Percentiles rank a stretch among this genome's conserved stretches.
Evolutionary conservation across 768 basidiomycete genomes (phyloP).

Genomic region (Tephrocybe sp.): DNA sequence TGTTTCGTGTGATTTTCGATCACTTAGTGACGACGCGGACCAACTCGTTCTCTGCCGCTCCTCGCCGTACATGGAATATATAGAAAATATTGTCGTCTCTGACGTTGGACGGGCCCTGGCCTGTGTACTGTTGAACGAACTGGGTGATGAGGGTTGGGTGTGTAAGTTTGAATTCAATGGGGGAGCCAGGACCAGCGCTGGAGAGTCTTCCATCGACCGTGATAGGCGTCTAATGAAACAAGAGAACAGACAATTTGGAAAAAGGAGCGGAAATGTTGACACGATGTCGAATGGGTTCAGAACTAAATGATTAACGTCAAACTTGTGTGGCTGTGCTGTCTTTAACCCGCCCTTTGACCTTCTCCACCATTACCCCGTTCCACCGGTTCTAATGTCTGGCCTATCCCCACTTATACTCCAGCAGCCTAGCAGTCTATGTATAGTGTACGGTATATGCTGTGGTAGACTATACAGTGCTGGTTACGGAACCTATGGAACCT

Average conservation of each 20-base stretch:
- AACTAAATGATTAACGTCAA: too few species aligned
- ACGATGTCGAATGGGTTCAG: too few species aligned
- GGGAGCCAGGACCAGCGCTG: slow-evolving; percentile 37
- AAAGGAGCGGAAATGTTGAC: background rate
- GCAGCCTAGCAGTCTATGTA: too few species aligned
- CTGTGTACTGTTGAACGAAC: slow-evolving; percentile 30
- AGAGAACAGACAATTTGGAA: slow-evolving; percentile 1
- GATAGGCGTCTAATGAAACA: slow-evolving; percentile 2
- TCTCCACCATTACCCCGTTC: too few species aligned
- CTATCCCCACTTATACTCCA: too few species aligned
- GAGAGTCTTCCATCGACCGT: slow-evolving; percentile 36
- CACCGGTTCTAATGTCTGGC: too few species aligned
- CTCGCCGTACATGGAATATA: slow-evolving; percentile 86
- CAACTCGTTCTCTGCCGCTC: slow-evolving; percentile 48
- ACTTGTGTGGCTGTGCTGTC: too few species aligned
- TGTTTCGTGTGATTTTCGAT: slow-evolving; percentile 34
- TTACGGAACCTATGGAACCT: too few species aligned
- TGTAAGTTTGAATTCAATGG: slow-evolving; percentile 28
- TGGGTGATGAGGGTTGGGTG: slow-evolving; percentile 22
- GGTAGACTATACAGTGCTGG: too few species aligned
- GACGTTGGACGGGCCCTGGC: slow-evolving; percentile 52
- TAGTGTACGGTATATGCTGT: too few species aligned
- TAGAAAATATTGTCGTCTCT: slow-evolving; percentile 77
- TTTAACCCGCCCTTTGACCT: too few species aligned
- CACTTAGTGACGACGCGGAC: slow-evolving; percentile 30